A percentile compares a stretch with the other conserved stretches of the same genome.
These are phyloP conservation scores for Fraxinus sp. DNA, from an alignment of 305 asterid genomes.

Conservation along the genomic window DNA sequence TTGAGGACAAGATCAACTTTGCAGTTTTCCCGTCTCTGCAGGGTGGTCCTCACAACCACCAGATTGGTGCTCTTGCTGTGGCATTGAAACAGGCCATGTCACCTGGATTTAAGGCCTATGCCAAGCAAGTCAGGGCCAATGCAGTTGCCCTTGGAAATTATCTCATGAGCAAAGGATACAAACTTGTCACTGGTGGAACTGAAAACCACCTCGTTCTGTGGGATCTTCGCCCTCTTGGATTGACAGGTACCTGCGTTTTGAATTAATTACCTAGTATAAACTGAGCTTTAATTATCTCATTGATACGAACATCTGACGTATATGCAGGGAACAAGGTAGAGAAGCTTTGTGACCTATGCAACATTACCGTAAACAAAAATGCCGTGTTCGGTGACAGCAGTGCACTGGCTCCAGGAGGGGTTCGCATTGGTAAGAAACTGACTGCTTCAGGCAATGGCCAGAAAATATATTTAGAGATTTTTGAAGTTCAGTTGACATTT, in stretches of 20 bases:
- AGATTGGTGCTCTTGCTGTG: constrained; percentile 90
- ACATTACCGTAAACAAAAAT: constrained; percentile 91
- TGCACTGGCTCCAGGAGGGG: constrained; percentile 96
- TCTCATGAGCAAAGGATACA: constrained; percentile 83
- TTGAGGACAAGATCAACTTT: constrained; percentile 94
- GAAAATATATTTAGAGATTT: not conserved
- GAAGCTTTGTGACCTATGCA: constrained; percentile 86
- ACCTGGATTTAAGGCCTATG: constrained; percentile 84
- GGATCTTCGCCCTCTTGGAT: constrained; percentile 96
- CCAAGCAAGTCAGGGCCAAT: constrained; percentile 86
- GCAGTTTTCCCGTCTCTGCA: constrained; percentile 94
- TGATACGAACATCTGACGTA: not conserved
- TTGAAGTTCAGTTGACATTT: not conserved
- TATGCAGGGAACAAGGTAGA: constrained; percentile 87
- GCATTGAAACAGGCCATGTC: constrained; percentile 83
- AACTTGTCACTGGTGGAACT: constrained; percentile 84
- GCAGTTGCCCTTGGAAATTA: constrained; percentile 87
- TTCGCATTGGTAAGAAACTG: constrained; percentile 73
- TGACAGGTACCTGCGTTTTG: constrained; percentile 59
- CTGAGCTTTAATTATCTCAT: not conserved
- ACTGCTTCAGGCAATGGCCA: not conserved
- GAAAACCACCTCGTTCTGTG: constrained; percentile 95
- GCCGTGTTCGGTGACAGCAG: constrained; percentile 98
- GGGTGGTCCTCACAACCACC: constrained; percentile 99
- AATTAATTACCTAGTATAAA: not conserved